Base-by-base conservation (phyloP, 2,329 filamentous ascomycete genomes). In the Diaporthe batatas region DNA sequence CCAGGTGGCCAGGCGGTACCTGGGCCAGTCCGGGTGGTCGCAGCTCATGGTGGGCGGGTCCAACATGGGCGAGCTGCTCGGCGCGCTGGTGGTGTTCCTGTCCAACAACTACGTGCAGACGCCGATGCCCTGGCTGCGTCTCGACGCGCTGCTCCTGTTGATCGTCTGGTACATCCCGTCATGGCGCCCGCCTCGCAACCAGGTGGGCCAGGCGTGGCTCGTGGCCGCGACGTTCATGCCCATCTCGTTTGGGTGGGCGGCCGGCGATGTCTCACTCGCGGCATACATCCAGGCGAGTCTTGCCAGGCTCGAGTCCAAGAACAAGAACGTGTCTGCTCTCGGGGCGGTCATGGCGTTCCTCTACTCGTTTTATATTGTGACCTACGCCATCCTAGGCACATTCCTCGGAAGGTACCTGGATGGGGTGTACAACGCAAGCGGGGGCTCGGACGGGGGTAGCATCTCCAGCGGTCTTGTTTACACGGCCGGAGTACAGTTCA, bases 311-410 rank as follows among this genome's bases (percentile, higher is more conserved):
- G 86, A 87, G 75, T 80, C 80, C 12, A 79, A 84, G 55, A 82
- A 83, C 49, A 81, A 82, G 58, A 83, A 86, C 54, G 84, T 87
- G 2, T 86, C 85, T 2, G 83, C 86, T 0, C 79, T 87, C 2
- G 86, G 84, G 23, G 85, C 86, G 1, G 85, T 88, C 53, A 87
- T 88, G 85, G 84, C 85, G 0, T 86, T 86, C 75, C 79, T 87
- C 6, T 87, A 87, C 77, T 84, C 81, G 8, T 84, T 84, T 10
- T 87, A 87, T 75, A 86, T 88, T 51, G 81, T 86, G 51, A 55
- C 29, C 3, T 71, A 65, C 12, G 69, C 69, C 6, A 55, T 71
- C 16, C 44, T 65, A 11, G 69, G 69, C 39, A 71, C 85, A 0
- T 76, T 84, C 2, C 81, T 88, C 2, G 86, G 85, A 2, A 79